Evolutionary conservation across 2,329 filamentous ascomycete genomes (phyloP).

Genomic region (Zymoseptoria brevis): DNA sequence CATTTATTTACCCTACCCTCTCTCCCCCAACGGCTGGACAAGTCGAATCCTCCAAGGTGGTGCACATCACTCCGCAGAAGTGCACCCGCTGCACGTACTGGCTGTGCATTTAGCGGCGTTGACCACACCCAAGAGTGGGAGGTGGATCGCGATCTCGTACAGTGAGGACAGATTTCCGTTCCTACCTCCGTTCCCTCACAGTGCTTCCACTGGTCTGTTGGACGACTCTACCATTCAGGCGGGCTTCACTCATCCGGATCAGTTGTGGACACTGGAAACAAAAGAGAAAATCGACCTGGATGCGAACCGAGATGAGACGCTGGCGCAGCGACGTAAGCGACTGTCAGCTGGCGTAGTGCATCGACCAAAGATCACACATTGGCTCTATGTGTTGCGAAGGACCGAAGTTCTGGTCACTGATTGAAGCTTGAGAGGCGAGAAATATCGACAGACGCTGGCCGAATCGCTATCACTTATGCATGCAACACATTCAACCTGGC

Average conservation of each 20-base stretch:
- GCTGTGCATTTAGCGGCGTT: constrained; percentile 35
- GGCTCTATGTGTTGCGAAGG: constrained; percentile 33
- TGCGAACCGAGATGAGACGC: constrained; percentile 17
- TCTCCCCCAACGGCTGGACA: constrained; percentile 18
- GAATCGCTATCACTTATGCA: neutral
- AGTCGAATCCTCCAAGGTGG: constrained; percentile 10
- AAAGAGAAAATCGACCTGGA: constrained; percentile 25
- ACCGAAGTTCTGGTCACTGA: constrained; percentile 23
- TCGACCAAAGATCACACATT: constrained; percentile 31
- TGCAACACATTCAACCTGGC: neutral
- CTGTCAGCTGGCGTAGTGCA: constrained; percentile 21
- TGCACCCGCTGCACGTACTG: constrained; percentile 34
- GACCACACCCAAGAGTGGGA: constrained; percentile 27
- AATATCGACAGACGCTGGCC: neutral
- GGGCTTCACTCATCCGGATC: constrained; percentile 31
- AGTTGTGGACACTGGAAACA: constrained; percentile 31
- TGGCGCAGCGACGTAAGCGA: constrained; percentile 18
- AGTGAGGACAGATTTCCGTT: constrained; percentile 35
- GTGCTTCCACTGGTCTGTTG: constrained; percentile 19
- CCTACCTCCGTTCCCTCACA: constrained; percentile 16
- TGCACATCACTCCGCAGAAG: constrained; percentile 11
- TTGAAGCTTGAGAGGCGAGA: constrained; percentile 4
- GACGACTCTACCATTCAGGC: constrained; percentile 20
- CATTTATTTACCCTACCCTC: constrained; percentile 15
- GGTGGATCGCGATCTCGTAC: constrained; percentile 36